Base-by-base conservation (phyloP, 495 filamentous ascomycete species). In the Penicillium dipodomyicola region DNA sequence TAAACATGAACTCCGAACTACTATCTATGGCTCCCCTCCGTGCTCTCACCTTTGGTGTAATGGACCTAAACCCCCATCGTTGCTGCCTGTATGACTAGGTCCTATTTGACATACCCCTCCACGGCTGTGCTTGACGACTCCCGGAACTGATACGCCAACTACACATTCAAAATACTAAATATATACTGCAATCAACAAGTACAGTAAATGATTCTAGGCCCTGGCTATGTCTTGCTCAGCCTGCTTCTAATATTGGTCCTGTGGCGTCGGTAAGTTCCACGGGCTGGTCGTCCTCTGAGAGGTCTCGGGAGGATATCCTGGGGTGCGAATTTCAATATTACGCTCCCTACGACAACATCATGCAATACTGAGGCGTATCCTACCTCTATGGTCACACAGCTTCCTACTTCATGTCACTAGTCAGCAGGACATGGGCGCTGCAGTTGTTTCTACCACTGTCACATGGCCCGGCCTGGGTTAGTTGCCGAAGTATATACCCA, bases 351-450 rank as follows among this genome's bases (percentile, higher is more conserved):
- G 14, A 46, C 43, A 46, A 29, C 8, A 29, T 30, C 52, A 54
- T 20, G 15, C 42, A 47, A 46, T 48, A 33, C 4, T 32, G 50
- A 52, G 50, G 50, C 50, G 43, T 42, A 33, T 41, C 35, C 35
- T 37, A 37, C n/a, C 5, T 20, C 35, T 39, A 11, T 1, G 22
- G 30, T 54, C 52, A 54, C 43, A 54, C 30, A 46, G 23, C 23
- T 15, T 43, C 12, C 14, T 9, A 33, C 23, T 25, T 37, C 17
- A 52, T 52, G 49, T 43, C 35, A 29, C 35, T 15, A 27, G 52
- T 54, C 52, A 54, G 32, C 42, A 54, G 52, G 30, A 37, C 42
- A 46, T 19, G 41, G 32, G 20, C 23, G 32, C 32, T 54, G 52
- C 41, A 45, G 52, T 27, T 47, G 41, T 23, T 46, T 32, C 23